Evolutionary conservation across 352 stramenopile genomes (phyloP).

Genomic region (Pythium angustatum): DNA sequence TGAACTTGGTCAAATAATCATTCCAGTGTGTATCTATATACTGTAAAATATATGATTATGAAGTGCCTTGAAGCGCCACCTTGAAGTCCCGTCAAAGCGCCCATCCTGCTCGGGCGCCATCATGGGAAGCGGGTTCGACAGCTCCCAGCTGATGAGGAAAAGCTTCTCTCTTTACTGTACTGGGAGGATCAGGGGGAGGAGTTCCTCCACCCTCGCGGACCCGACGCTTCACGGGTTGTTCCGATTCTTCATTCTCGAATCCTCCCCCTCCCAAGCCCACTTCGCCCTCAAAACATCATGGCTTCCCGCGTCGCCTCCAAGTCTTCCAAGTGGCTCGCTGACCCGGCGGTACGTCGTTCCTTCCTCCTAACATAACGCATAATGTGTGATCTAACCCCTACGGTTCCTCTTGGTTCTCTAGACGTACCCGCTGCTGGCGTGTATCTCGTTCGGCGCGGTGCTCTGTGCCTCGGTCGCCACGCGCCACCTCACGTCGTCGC

Average conservation of each 20-base stretch:
- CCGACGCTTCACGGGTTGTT: not conserved
- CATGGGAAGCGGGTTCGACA: not conserved
- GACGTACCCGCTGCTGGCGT: slow-evolving; percentile 55
- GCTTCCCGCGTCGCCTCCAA: slow-evolving; percentile 21
- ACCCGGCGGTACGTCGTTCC: slow-evolving; percentile 24
- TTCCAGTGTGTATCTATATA: not conserved
- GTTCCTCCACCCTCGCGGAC: slow-evolving; percentile 2
- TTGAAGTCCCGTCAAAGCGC: slow-evolving; percentile 21
- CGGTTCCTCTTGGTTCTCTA: no score
- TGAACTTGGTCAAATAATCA: not conserved
- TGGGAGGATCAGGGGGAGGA: slow-evolving; percentile 7
- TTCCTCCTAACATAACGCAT: not conserved
- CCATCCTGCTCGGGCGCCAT: slow-evolving; percentile 13
- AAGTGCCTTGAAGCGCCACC: slow-evolving; percentile 18
- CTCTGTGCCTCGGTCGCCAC: slow-evolving; percentile 45
- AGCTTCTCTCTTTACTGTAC: slow-evolving; percentile 2
- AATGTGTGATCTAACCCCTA: not conserved
- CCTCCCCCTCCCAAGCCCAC: slow-evolving; percentile 7
- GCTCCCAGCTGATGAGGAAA: slow-evolving; percentile 37
- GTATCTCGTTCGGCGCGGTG: slow-evolving; percentile 37
- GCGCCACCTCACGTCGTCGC: slow-evolving; percentile 53
- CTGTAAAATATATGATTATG: not conserved
- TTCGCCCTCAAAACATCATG: slow-evolving; percentile 10
- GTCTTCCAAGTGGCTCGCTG: slow-evolving; percentile 28
- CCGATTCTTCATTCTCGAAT: slow-evolving; percentile 34